Percentiles rank a stretch among this genome's conserved stretches.
Conservation (phyloP, 257 asterid genomes). For the Ilex aquifolium region DNA sequence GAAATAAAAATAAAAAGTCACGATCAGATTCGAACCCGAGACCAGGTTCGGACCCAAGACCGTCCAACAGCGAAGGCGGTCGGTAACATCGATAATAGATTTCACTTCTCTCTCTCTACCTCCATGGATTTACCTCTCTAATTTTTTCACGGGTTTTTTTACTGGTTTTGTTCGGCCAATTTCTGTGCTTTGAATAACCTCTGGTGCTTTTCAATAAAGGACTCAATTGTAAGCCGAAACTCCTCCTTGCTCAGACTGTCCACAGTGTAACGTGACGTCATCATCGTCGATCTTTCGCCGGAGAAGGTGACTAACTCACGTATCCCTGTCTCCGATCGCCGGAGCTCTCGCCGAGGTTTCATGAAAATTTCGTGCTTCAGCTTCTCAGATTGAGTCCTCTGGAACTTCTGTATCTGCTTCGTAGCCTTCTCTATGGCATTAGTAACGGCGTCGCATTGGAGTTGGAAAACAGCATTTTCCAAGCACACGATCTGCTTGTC, state of each 20-base stretch:
- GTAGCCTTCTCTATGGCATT: constrained; percentile 52
- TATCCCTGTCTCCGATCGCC: constrained; percentile 55
- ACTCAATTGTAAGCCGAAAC: not conserved
- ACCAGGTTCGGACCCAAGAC: no score
- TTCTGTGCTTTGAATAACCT: not conserved
- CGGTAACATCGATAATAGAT: no score
- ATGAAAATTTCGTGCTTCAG: constrained; percentile 45
- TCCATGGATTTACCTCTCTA: no score
- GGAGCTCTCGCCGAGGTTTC: constrained; percentile 33
- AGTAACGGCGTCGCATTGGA: constrained; percentile 33
- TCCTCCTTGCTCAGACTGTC: constrained; percentile 43
- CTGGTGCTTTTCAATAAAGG: not conserved
- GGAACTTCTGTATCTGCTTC: constrained; percentile 48
- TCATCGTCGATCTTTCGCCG: constrained; percentile 1
- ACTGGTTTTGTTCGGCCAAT: no score
- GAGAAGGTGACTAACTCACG: constrained; percentile 12
- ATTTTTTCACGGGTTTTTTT: no score
- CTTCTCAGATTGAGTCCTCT: constrained; percentile 74
- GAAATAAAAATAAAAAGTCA: no score
- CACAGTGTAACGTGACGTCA: constrained; percentile 21
- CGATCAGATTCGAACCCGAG: no score
- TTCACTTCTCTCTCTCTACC: no score
- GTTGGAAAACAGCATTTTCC: constrained; percentile 11
- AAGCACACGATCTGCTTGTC: constrained; percentile 35
- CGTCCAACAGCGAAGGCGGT: no score